These are phyloP conservation scores for Fusarium sp. DNA, from an alignment of 2,329 filamentous ascomycete genomes.

Conservation along the genomic window DNA sequence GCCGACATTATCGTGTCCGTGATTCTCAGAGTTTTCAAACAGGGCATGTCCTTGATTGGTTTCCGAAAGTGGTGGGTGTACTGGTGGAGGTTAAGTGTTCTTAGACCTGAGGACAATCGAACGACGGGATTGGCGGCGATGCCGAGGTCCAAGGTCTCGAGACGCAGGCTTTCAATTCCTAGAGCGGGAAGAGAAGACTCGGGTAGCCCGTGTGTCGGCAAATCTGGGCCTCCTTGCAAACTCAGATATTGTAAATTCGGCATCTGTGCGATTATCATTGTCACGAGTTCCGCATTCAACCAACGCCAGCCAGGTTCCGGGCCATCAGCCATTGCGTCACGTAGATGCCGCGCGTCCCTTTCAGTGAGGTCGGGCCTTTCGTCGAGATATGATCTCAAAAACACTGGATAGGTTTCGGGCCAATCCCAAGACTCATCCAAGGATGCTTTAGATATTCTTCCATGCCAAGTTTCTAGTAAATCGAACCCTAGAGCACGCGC, in stretches of 20 bases:
- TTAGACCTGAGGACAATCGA: neutral
- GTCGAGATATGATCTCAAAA: no score
- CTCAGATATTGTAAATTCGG: no score
- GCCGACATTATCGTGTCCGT: neutral
- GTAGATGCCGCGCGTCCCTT: no score
- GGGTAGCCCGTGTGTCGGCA: neutral
- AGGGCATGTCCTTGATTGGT: neutral
- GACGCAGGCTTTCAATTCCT: neutral
- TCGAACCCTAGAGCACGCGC: neutral
- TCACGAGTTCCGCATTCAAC: no score
- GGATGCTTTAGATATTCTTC: neutral
- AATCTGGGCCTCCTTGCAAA: neutral
- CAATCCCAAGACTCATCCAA: no score
- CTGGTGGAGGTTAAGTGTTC: neutral
- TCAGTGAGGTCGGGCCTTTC: no score
- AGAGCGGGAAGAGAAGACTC: neutral
- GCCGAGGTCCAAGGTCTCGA: neutral
- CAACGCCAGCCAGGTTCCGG: no score
- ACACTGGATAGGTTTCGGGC: no score
- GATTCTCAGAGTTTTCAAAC: neutral
- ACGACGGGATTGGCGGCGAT: rapidly evolving
- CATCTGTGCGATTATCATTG: no score
- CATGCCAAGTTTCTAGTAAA: neutral
- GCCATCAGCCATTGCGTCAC: no score
- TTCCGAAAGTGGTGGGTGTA: rapidly evolving